phyloP scores from a whole-genome alignment of 2,329 filamentous ascomycete genomes.

The Fusarium sp. region DNA sequence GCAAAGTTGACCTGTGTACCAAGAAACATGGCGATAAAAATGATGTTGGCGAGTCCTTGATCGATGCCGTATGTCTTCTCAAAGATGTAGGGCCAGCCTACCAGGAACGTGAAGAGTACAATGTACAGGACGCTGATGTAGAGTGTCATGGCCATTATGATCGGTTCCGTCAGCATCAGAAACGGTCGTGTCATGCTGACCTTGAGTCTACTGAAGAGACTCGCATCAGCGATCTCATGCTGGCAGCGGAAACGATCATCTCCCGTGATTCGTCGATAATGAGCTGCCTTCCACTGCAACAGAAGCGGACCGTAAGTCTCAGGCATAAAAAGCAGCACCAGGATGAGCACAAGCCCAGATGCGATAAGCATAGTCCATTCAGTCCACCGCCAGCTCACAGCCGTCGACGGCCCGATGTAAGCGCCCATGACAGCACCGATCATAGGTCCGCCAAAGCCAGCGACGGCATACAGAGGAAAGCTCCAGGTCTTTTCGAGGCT shows the following conservation, averaged over 20 bases:
- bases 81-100: constrained; percentile 65
- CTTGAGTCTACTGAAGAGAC: constrained; percentile 66
- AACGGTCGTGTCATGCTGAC: constrained; percentile 60
- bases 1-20: constrained; percentile 54
- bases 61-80: constrained; percentile 56
- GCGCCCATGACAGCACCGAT: constrained; percentile 63
- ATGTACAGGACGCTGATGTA: constrained; percentile 67
- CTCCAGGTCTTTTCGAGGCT: constrained; percentile 53
- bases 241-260: constrained; percentile 72
- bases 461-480: constrained; percentile 62
- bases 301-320: constrained; percentile 73
- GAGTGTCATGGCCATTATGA: constrained; percentile 58
- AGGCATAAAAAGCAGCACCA: constrained; percentile 71
- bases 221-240: constrained; percentile 67
- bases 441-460: constrained; percentile 57
- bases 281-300: constrained; percentile 70
- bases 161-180: constrained; percentile 54
- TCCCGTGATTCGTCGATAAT: constrained; percentile 70
- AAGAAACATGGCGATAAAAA: constrained; percentile 59
- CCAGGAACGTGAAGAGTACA: constrained; percentile 65
- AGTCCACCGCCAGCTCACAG: constrained; percentile 69
- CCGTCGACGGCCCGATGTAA: constrained; percentile 72
- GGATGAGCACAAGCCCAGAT: constrained; percentile 66
- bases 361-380: constrained; percentile 76
- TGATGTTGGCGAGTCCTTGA: constrained; percentile 57